Conservation (phyloP, 768 basidiomycete species). For the Suillus brevipes region DNA sequence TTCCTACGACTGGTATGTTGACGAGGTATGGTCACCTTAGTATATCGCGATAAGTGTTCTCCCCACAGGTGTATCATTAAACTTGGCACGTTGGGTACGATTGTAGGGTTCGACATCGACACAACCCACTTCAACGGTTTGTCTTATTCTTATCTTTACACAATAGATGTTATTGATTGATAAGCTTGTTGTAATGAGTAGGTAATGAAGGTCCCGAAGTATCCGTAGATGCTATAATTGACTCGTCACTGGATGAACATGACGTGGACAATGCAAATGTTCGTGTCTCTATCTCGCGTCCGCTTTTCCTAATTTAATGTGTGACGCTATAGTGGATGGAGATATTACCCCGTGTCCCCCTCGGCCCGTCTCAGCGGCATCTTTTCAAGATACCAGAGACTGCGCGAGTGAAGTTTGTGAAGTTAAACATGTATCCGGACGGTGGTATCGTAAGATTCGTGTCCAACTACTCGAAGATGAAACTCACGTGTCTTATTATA, state of each 20-base stretch:
- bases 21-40: neutral
- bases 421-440: slow-evolving; percentile 94
- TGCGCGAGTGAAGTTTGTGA: slow-evolving; percentile 69
- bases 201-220: slow-evolving; percentile 87
- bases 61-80: slow-evolving; percentile 80
- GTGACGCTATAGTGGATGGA: slow-evolving; percentile 64
- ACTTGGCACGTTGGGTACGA: slow-evolving; percentile 72
- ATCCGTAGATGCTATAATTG: slow-evolving; percentile 65
- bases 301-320: slow-evolving; percentile 2
- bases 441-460: slow-evolving; percentile 77
- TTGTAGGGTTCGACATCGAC: slow-evolving; percentile 90
- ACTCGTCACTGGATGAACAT: slow-evolving; percentile 44
- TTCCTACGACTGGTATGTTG: slow-evolving; percentile 75
- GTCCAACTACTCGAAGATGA: too few species aligned
- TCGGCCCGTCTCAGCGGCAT: slow-evolving; percentile 87
- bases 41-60: neutral
- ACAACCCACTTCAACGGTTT: slow-evolving; percentile 92
- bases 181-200: slow-evolving; percentile 26
- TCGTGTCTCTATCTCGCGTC: slow-evolving; percentile 23
- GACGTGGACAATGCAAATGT: slow-evolving; percentile 54
- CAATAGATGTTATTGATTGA: slow-evolving; percentile 1
- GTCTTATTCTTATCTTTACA: slow-evolving; percentile 15
- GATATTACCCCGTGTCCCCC: slow-evolving; percentile 69
- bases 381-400: slow-evolving; percentile 73
- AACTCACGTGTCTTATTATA: slow-evolving; percentile 37